phyloP scores from a whole-genome alignment of 1,284 basidiomycete genomes.

The Sporisorium scitamineum region DNA sequence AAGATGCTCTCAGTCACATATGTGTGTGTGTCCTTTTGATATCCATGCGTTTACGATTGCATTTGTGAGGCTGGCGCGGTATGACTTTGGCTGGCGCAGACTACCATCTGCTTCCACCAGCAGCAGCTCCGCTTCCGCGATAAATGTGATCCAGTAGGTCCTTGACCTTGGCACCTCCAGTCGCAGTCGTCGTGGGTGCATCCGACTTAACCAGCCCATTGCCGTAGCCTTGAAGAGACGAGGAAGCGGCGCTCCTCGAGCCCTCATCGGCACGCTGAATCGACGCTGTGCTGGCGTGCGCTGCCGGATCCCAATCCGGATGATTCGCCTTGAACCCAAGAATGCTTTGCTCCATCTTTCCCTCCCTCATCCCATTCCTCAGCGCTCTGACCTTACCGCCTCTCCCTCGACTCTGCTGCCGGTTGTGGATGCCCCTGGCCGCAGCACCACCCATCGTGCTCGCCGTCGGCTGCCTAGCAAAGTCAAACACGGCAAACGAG shows the following conservation, averaged over 20 bases:
- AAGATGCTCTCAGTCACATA: background rate
- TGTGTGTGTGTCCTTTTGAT: background rate
- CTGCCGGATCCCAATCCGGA: conserved; percentile 87
- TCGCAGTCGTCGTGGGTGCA: conserved; percentile 2
- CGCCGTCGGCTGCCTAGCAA: conserved; percentile 75
- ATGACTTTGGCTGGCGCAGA: background rate
- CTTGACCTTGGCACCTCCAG: conserved; percentile 41
- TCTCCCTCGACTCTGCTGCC: background rate
- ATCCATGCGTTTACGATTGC: background rate
- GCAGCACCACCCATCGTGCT: conserved; percentile 72
- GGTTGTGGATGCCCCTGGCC: conserved; percentile 24
- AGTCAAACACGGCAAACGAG: conserved; percentile 97
- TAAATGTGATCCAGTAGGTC: conserved; percentile 52
- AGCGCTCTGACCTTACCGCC: conserved; percentile 77
- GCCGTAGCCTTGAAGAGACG: conserved; percentile 3
- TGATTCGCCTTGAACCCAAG: conserved; percentile 91
- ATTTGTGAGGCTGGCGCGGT: background rate
- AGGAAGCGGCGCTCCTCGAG: background rate
- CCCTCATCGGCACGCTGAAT: conserved; percentile 2
- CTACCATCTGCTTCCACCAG: conserved; percentile 36
- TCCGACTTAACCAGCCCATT: conserved; percentile 15
- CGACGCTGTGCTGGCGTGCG: conserved; percentile 72
- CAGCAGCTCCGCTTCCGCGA: conserved; percentile 28
- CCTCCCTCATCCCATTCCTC: conserved; percentile 24
- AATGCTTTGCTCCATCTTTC: conserved; percentile 92